Conservation (phyloP, 2,329 filamentous ascomycete species). For the Rhynchosporium agropyri region DNA sequence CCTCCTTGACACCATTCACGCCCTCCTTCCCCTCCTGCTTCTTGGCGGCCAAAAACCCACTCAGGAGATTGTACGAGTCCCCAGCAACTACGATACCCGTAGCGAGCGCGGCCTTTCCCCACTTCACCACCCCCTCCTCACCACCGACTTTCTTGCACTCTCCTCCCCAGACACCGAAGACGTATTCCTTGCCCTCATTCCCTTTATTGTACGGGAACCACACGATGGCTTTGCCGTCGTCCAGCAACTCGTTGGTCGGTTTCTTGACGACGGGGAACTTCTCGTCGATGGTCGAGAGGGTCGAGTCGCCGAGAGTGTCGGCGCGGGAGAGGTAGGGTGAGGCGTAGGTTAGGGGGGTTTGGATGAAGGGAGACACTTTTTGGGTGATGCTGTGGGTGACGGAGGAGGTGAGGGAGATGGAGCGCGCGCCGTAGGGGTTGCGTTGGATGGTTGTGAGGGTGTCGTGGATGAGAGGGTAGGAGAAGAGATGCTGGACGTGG, state of each 20-base stretch:
- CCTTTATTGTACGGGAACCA: constrained; percentile 65
- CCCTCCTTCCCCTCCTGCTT: constrained; percentile 48
- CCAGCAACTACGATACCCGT: constrained; percentile 68
- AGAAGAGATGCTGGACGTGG: constrained; percentile 70
- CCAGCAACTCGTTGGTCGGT: constrained; percentile 70
- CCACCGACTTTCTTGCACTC: constrained; percentile 67
- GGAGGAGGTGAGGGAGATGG: constrained; percentile 72
- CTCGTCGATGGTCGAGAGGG: constrained; percentile 69
- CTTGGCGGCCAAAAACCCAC: constrained; percentile 60
- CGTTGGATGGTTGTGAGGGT: constrained; percentile 76
- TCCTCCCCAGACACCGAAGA: constrained; percentile 57
- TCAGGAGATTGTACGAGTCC: constrained; percentile 65
- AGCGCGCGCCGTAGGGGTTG: constrained; percentile 82
- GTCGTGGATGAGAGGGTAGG: constrained; percentile 83
- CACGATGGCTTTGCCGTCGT: constrained; percentile 62
- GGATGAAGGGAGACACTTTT: constrained; percentile 76
- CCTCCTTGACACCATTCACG: constrained; percentile 54
- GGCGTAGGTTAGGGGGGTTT: constrained; percentile 76
- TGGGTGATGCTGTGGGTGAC: constrained; percentile 67
- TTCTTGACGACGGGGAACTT: constrained; percentile 75
- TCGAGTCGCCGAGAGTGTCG: constrained; percentile 74
- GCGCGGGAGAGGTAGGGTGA: constrained; percentile 83
- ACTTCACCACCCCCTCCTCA: constrained; percentile 65
- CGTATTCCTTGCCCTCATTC: constrained; percentile 62
- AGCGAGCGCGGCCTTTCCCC: constrained; percentile 69